phyloP scores from a whole-genome alignment of 164 flowering plant genomes.

The Nymphaea colorata region DNA sequence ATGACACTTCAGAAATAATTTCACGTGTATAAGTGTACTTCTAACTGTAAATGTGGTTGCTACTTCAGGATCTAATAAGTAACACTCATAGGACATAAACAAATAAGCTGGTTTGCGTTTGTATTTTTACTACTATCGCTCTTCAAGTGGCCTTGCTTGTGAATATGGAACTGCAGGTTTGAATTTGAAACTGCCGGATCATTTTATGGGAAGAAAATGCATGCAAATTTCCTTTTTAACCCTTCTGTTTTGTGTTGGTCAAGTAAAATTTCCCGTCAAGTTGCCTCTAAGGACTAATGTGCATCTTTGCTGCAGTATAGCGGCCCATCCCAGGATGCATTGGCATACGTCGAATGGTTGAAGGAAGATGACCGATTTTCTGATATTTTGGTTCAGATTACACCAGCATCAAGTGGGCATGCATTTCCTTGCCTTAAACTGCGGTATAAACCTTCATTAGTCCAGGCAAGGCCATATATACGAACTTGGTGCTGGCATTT shows the following conservation, averaged over 20 bases:
- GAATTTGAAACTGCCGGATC: not conserved
- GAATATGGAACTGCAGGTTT: not conserved
- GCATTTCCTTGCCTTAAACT: slow-evolving; percentile 82
- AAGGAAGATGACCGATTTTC: slow-evolving; percentile 60
- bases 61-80: too few relatives aligned
- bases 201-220: not conserved
- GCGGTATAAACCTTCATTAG: slow-evolving; percentile 84
- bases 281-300: not conserved
- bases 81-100: too few relatives aligned
- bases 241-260: too few relatives aligned
- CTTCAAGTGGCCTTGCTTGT: too few relatives aligned
- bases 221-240: too few relatives aligned
- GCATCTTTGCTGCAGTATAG: slow-evolving; percentile 55
- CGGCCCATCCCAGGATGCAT: slow-evolving; percentile 70
- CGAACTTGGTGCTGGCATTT: not conserved
- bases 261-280: not conserved
- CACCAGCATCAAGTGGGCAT: slow-evolving; percentile 67
- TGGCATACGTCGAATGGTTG: slow-evolving; percentile 69
- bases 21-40: too few relatives aligned
- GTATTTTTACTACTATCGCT: too few relatives aligned
- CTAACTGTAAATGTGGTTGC: too few relatives aligned
- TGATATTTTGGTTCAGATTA: slow-evolving; percentile 66
- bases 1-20: too few relatives aligned
- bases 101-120: too few relatives aligned
- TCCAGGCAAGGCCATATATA: slow-evolving; percentile 50